phyloP scores from a whole-genome alignment of 768 basidiomycete species.

The Macrolepiota albuminosa region DNA sequence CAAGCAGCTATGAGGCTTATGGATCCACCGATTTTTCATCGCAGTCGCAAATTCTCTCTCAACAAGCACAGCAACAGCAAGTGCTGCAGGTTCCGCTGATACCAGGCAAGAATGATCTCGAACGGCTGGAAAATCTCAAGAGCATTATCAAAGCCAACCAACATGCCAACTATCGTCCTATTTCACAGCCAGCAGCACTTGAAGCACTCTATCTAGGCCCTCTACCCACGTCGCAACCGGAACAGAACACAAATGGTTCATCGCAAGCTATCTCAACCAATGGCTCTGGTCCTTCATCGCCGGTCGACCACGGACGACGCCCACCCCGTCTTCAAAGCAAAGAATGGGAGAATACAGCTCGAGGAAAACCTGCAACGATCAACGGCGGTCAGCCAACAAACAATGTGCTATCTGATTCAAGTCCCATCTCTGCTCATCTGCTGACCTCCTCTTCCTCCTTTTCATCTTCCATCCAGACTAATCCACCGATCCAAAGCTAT shows the following conservation, averaged over 20 bases:
- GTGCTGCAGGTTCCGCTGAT: slow-evolving; percentile 7
- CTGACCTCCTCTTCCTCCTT: slow-evolving; percentile 17
- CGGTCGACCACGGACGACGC: slow-evolving; percentile 19
- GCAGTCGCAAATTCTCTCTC: background rate
- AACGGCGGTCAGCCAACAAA: slow-evolving; percentile 20
- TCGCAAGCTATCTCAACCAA: slow-evolving; percentile 28
- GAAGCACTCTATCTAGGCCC: slow-evolving; percentile 61
- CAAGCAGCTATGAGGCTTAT: slow-evolving; percentile 32
- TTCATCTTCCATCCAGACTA: slow-evolving; percentile 14
- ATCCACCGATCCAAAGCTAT: slow-evolving; percentile 17
- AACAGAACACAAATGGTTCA: slow-evolving; percentile 22
- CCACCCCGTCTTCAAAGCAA: slow-evolving; percentile 24
- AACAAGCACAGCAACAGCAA: slow-evolving; percentile 17
- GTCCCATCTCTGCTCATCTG: slow-evolving; percentile 4
- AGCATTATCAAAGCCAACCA: slow-evolving; percentile 65
- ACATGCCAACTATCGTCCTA: slow-evolving; percentile 64
- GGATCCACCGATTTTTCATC: slow-evolving; percentile 21
- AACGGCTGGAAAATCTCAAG: slow-evolving; percentile 73
- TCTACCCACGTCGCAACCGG: slow-evolving; percentile 21
- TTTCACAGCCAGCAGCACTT: slow-evolving; percentile 61
- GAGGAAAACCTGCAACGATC: slow-evolving; percentile 17
- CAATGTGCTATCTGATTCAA: slow-evolving; percentile 28
- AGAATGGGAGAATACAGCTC: slow-evolving; percentile 20
- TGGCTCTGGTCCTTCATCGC: slow-evolving; percentile 17
- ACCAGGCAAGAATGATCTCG: slow-evolving; percentile 62